These are phyloP conservation scores for Physcomitrellopsis africana DNA, from an alignment of 225 moss, liverwort and hornwort genomes.

Conservation along the genomic window DNA sequence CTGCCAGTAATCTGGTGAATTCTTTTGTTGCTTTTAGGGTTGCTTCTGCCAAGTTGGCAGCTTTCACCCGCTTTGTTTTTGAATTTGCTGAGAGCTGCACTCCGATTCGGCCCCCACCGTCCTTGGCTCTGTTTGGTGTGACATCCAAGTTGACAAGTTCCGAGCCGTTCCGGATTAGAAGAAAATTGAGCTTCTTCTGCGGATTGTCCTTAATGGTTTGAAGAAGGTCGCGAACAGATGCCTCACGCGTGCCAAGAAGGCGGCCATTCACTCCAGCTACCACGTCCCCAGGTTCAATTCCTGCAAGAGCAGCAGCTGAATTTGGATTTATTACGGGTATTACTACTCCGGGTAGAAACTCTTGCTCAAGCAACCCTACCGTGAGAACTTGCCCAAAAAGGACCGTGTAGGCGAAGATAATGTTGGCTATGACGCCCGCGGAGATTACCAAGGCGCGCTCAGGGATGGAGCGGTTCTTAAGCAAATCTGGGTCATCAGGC, in stretches of 20 bases:
- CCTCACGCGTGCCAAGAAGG: slow-evolving; percentile 43
- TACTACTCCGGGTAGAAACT: slow-evolving; percentile 61
- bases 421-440: slow-evolving; percentile 70
- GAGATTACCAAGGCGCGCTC: slow-evolving; percentile 70
- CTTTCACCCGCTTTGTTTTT: slow-evolving; percentile 58
- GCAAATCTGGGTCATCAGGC: slow-evolving; percentile 59
- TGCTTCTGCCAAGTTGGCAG: slow-evolving; percentile 56
- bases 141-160: slow-evolving; percentile 47
- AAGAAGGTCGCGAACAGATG: slow-evolving; percentile 61
- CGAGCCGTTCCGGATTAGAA: slow-evolving; percentile 39
- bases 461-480: slow-evolving; percentile 62
- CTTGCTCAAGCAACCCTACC: slow-evolving; percentile 70
- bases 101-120: slow-evolving; percentile 71
- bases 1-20: slow-evolving; percentile 45
- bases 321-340: slow-evolving; percentile 58
- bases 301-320: slow-evolving; percentile 62
- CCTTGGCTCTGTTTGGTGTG: slow-evolving; percentile 50
- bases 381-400: slow-evolving; percentile 60
- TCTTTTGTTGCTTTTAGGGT: slow-evolving; percentile 43
- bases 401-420: slow-evolving; percentile 64
- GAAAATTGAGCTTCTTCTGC: slow-evolving; percentile 45
- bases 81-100: slow-evolving; percentile 69
- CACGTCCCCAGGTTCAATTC: slow-evolving; percentile 60
- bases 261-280: slow-evolving; percentile 56
- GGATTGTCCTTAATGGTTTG: slow-evolving; percentile 59